Evolutionary conservation across 306 rosid genomes (phyloP).

Genomic region (Vicia faba): DNA sequence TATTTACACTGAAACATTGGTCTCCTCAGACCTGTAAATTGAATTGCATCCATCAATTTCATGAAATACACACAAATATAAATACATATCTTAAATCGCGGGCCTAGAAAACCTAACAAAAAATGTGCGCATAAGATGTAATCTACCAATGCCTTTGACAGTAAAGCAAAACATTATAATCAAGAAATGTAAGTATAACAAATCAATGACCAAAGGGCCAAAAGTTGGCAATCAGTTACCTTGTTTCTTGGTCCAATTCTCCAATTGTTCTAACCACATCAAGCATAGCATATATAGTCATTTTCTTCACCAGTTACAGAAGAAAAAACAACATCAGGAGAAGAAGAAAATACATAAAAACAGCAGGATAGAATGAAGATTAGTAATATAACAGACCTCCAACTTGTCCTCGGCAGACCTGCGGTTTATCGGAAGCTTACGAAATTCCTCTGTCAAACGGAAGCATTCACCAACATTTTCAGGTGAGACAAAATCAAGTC

Average conservation of each 20-base stretch:
- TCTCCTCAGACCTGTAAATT: slow-evolving; percentile 19
- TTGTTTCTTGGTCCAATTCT: no score
- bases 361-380: not conserved
- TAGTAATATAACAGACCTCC: slow-evolving; percentile 54
- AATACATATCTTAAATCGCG: not conserved
- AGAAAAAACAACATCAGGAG: slow-evolving; percentile 18
- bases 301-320: slow-evolving; percentile 70
- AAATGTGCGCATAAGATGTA: not conserved
- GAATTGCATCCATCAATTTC: slow-evolving; percentile 16
- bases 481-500: slow-evolving; percentile 83
- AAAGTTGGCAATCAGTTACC: slow-evolving; percentile 43
- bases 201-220: not conserved
- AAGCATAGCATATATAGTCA: slow-evolving; percentile 55
- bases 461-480: slow-evolving; percentile 80
- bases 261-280: slow-evolving; percentile 34
- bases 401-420: slow-evolving; percentile 63
- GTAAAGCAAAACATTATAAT: not conserved
- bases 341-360: not conserved
- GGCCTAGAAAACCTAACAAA: not conserved
- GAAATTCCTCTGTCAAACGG: slow-evolving; percentile 73
- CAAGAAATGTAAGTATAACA: not conserved
- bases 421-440: slow-evolving; percentile 70
- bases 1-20: not conserved
- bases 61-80: not conserved
- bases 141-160: slow-evolving; percentile 1